phyloP scores from a whole-genome alignment of 2,329 filamentous ascomycete species.

The Fusarium kyushuense region DNA sequence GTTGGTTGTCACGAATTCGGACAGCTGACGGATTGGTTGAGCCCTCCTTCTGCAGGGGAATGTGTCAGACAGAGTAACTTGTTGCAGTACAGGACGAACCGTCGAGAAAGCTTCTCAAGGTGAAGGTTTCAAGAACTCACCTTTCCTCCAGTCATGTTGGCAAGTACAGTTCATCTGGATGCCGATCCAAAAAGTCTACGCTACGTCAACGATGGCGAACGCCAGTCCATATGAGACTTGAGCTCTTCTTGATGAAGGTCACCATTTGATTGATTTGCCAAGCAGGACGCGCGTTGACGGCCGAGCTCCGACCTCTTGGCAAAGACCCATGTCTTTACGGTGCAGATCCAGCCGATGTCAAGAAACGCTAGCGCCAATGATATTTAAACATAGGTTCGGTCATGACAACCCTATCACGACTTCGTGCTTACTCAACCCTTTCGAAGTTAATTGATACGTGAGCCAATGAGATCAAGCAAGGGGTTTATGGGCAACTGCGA shows the following conservation, averaged over 20 bases:
- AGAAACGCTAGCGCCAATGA: constrained; percentile 45
- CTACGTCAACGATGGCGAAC: constrained; percentile 41
- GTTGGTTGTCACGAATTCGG: constrained; percentile 65
- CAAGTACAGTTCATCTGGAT: constrained; percentile 40
- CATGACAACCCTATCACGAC: constrained; percentile 47
- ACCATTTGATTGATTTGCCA: constrained; percentile 45
- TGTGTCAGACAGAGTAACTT: constrained; percentile 38
- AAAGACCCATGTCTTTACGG: constrained; percentile 46
- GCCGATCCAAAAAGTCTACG: constrained; percentile 39
- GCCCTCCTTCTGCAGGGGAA: constrained; percentile 44
- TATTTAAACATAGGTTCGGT: constrained; percentile 46
- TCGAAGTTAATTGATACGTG: constrained; percentile 21
- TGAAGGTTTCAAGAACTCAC: constrained; percentile 40
- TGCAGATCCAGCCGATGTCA: constrained; percentile 48
- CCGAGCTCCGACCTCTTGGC: constrained; percentile 48
- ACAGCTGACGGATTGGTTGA: constrained; percentile 51
- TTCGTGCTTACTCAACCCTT: constrained; percentile 29
- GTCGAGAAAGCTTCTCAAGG: constrained; percentile 18
- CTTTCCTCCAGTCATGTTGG: constrained; percentile 48
- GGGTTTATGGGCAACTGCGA: background rate
- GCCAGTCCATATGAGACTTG: constrained; percentile 43
- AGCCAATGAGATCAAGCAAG: constrained; percentile 1
- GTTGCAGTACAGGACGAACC: constrained; percentile 16
- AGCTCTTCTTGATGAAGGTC: constrained; percentile 47
- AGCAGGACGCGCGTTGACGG: constrained; percentile 50